These are phyloP conservation scores for Symbiodinium natans DNA, from an alignment of 73 alveolate species.

Conservation along the genomic window DNA sequence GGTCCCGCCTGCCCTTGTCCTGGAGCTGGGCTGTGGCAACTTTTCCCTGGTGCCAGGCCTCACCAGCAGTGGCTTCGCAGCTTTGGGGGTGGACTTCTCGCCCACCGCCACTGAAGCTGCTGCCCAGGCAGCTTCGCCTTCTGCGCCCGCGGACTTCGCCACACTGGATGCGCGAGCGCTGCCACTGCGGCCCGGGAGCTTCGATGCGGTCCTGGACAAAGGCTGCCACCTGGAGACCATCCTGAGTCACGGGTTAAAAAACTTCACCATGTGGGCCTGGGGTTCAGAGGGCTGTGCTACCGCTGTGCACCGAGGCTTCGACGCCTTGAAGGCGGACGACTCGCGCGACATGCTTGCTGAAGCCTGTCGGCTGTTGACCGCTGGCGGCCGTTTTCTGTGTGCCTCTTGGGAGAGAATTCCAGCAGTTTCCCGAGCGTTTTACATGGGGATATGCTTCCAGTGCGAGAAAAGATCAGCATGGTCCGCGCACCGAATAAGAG, in stretches of 20 bases:
- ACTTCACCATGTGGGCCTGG: too few species aligned
- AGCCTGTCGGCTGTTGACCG: neutral
- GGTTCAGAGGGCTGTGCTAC: too few species aligned
- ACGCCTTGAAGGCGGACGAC: neutral
- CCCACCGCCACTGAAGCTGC: neutral
- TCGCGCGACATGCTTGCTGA: neutral
- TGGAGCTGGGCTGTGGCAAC: conserved; percentile 2
- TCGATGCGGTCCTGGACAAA: neutral
- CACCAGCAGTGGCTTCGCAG: conserved; percentile 1
- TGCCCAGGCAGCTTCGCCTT: neutral
- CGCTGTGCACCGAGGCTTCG: neutral
- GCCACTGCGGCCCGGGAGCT: neutral
- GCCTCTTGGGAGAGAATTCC: neutral
- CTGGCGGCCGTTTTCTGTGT: neutral
- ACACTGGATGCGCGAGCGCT: neutral
- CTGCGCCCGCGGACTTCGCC: neutral
- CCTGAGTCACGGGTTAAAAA: too few species aligned
- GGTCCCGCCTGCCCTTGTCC: neutral
- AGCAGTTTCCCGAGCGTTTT: too few species aligned
- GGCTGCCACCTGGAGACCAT: neutral
- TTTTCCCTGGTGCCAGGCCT: conserved; percentile 8
- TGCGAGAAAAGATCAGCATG: too few species aligned
- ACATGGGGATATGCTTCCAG: too few species aligned
- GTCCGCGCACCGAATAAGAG: too few species aligned
- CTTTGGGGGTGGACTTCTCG: neutral